A percentile compares a stretch with the other conserved stretches of the same genome.
Conservation (phyloP, 495 filamentous ascomycete species). For the Penicillium nucicola region DNA sequence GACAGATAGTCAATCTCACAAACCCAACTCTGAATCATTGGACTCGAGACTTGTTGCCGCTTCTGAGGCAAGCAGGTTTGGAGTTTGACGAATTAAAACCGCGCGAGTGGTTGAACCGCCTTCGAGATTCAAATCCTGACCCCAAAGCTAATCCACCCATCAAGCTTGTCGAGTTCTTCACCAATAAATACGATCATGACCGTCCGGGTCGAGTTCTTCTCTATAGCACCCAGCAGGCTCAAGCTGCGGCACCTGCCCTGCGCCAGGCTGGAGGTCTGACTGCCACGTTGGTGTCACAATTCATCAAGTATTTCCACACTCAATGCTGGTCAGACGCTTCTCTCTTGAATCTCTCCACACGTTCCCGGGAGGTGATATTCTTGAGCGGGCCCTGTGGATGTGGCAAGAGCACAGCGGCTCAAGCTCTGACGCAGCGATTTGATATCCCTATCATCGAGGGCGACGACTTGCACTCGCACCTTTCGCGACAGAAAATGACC, state of each 20-base stretch:
- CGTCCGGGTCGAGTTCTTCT: conserved; percentile 13
- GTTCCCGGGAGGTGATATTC: conserved; percentile 15
- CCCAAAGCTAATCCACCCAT: conserved; percentile 39
- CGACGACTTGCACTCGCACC: conserved; percentile 22
- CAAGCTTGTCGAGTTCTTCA: conserved; percentile 48
- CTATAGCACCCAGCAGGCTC: conserved; percentile 22
- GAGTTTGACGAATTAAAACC: conserved; percentile 43
- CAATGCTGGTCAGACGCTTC: conserved; percentile 10
- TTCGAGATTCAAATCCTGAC: conserved; percentile 34
- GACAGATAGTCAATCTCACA: conserved; percentile 36
- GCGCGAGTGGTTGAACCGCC: conserved; percentile 44
- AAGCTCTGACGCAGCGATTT: conserved; percentile 6
- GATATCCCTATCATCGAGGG: conserved; percentile 21
- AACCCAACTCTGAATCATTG: conserved; percentile 48
- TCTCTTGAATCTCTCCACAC: background rate
- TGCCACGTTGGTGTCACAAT: conserved; percentile 4
- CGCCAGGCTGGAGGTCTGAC: conserved; percentile 11
- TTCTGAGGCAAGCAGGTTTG: conserved; percentile 36
- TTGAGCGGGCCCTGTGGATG: conserved; percentile 23
- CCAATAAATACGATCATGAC: conserved; percentile 40
- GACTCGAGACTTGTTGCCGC: conserved; percentile 47
- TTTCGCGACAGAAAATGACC: conserved; percentile 18
- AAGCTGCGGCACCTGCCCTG: conserved; percentile 14
- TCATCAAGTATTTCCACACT: conserved; percentile 14
- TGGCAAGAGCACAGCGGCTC: conserved; percentile 20